A percentile compares a stretch with the other conserved stretches of the same genome.
These are phyloP conservation scores for Pythium volutum DNA, from an alignment of 352 stramenopile species.

Conservation along the genomic window DNA sequence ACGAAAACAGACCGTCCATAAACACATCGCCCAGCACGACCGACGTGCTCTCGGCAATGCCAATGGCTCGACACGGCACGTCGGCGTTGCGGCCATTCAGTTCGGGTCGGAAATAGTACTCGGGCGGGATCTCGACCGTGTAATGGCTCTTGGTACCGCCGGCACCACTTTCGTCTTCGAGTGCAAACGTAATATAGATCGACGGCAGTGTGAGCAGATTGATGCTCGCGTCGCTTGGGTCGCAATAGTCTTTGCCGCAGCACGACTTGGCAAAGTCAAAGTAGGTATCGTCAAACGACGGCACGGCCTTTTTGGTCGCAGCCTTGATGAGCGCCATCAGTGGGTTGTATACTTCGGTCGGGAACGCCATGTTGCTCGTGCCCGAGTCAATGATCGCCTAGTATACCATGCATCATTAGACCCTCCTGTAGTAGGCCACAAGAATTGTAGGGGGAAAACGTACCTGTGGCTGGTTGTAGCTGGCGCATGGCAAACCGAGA, in stretches of 20 bases:
- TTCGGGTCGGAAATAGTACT: constrained; percentile 83
- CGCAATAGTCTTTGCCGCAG: constrained; percentile 67
- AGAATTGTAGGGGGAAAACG: no score
- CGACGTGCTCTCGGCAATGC: constrained; percentile 67
- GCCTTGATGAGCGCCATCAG: constrained; percentile 65
- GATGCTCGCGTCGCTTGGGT: constrained; percentile 47
- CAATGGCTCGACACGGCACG: constrained; percentile 61
- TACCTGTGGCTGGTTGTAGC: constrained; percentile 66
- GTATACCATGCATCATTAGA: neutral
- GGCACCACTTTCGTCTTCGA: constrained; percentile 41
- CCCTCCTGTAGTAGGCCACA: no score
- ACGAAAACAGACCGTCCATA: constrained; percentile 78
- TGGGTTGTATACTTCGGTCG: constrained; percentile 69
- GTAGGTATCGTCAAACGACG: constrained; percentile 63
- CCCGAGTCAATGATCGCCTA: constrained; percentile 80
- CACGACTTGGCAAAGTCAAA: constrained; percentile 71
- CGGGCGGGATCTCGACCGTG: constrained; percentile 73
- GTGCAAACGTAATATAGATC: constrained; percentile 73
- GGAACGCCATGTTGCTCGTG: constrained; percentile 80
- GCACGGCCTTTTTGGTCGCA: constrained; percentile 52
- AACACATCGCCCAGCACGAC: constrained; percentile 82
- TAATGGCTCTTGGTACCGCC: constrained; percentile 54
- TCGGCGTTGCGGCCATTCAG: constrained; percentile 61
- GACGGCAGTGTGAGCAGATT: constrained; percentile 62
- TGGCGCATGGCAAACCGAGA: constrained; percentile 54